A percentile compares a stretch with the other conserved stretches of the same genome.
These are phyloP conservation scores for Petunia secreta DNA, from an alignment of 257 asterid species.

Conservation along the genomic window DNA sequence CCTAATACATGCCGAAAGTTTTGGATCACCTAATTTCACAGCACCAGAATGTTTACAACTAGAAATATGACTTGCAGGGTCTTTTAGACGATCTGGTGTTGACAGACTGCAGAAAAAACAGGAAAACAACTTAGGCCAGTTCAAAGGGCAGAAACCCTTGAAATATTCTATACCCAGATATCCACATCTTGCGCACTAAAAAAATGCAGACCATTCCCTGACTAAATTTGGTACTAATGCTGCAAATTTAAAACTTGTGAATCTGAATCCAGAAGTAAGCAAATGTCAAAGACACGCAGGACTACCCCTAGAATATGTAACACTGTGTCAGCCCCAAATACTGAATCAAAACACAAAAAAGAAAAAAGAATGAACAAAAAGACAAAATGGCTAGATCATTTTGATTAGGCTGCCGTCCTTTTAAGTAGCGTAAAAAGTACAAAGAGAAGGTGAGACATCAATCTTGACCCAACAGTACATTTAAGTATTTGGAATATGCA, in stretches of 20 bases:
- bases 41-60: constrained; percentile 31
- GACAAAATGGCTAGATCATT: constrained; percentile 13
- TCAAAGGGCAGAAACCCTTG: constrained; percentile 3
- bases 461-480: constrained; percentile 8
- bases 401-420: constrained; percentile 4
- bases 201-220: background rate
- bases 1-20: constrained; percentile 47
- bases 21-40: constrained; percentile 38
- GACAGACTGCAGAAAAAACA: constrained; percentile 38
- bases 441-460: background rate
- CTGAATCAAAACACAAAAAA: background rate
- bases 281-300: too few species aligned
- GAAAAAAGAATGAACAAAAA: background rate
- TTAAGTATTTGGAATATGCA: constrained; percentile 11
- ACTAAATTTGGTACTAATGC: background rate
- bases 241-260: constrained; percentile 14
- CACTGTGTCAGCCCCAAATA: background rate
- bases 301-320: background rate
- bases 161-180: background rate
- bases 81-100: constrained; percentile 33
- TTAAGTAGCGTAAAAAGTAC: background rate
- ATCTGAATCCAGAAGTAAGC: constrained; percentile 4
- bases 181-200: constrained; percentile 6
- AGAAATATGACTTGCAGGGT: constrained; percentile 27
- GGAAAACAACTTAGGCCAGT: constrained; percentile 5